These are phyloP conservation scores for Vigna nakashimae DNA, from an alignment of 306 rosid species.

Conservation along the genomic window DNA sequence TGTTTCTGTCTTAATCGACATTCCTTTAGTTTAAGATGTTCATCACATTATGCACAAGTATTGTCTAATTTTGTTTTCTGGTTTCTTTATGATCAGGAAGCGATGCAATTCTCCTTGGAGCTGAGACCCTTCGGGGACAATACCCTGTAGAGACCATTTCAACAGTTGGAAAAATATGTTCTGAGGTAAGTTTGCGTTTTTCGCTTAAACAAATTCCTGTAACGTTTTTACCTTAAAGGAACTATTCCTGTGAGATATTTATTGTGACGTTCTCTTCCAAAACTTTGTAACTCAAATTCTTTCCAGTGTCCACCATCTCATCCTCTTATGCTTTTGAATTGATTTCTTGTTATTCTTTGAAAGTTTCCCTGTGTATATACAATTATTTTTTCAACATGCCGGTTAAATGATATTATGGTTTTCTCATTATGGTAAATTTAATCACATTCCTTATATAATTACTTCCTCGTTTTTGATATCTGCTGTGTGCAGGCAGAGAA, in stretches of 20 bases:
- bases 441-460: not conserved
- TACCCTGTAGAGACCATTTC: constrained; percentile 96
- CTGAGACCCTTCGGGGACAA: constrained; percentile 90
- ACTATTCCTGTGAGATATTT: not conserved
- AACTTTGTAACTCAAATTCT: not conserved
- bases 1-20: constrained; percentile 29
- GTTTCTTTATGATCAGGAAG: constrained; percentile 64
- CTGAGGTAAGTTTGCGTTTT: constrained; percentile 65
- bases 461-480: not conserved
- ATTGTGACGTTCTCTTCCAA: not conserved
- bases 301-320: not conserved
- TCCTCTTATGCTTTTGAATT: not conserved
- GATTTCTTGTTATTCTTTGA: not conserved
- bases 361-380: not conserved
- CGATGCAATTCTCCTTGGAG: constrained; percentile 97
- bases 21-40: constrained; percentile 35
- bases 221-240: not conserved
- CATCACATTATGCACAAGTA: constrained; percentile 21
- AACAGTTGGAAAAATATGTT: constrained; percentile 84
- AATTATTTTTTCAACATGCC: too few species aligned
- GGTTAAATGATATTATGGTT: not conserved
- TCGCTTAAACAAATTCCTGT: constrained; percentile 26
- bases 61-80: constrained; percentile 24
- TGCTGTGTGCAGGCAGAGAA: constrained; percentile 79
- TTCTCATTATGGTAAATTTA: constrained; percentile 5